Percentiles rank a stretch among this genome's conserved stretches.
Evolutionary conservation across 2,329 filamentous ascomycete species (phyloP).

Genomic region (Aquanectria penicillioides): DNA sequence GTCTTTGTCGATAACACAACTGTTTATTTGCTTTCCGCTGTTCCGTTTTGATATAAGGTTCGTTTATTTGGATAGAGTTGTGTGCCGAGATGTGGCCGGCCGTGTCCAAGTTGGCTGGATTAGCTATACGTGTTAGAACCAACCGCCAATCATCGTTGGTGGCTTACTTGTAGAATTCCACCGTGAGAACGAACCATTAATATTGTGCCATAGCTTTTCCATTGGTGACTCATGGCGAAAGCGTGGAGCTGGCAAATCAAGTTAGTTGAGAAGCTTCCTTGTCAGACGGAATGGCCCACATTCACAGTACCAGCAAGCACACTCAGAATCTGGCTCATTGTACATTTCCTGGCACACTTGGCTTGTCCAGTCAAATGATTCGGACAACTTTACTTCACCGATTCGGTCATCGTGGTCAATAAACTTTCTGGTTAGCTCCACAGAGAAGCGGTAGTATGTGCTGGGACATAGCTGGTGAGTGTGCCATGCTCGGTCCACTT

Average conservation of each 20-base stretch:
- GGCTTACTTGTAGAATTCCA: too few species aligned
- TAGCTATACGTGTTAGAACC: too few species aligned
- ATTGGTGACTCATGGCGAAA: neutral
- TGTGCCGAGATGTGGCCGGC: neutral
- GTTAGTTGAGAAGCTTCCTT: neutral
- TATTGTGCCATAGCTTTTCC: neutral
- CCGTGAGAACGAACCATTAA: too few species aligned
- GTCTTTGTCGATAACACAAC: neutral
- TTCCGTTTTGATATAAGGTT: neutral
- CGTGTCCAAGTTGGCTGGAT: too few species aligned
- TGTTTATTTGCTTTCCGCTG: neutral
- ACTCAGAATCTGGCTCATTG: constrained; percentile 74
- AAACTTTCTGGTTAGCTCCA: neutral
- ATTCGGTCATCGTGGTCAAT: constrained; percentile 81
- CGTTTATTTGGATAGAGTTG: neutral
- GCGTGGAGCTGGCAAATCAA: too few species aligned
- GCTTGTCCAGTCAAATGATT: constrained; percentile 75
- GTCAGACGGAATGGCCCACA: too few species aligned
- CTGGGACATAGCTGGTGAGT: constrained; percentile 74
- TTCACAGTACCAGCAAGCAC: constrained; percentile 85
- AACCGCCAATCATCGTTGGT: too few species aligned
- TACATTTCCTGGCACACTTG: constrained; percentile 74
- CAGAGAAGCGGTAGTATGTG: neutral
- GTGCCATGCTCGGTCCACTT: constrained; percentile 78
- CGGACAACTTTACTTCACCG: constrained; percentile 69